These are phyloP conservation scores for Metarhizium brunneum DNA, from an alignment of 2,329 filamentous ascomycete species.

Conservation along the genomic window DNA sequence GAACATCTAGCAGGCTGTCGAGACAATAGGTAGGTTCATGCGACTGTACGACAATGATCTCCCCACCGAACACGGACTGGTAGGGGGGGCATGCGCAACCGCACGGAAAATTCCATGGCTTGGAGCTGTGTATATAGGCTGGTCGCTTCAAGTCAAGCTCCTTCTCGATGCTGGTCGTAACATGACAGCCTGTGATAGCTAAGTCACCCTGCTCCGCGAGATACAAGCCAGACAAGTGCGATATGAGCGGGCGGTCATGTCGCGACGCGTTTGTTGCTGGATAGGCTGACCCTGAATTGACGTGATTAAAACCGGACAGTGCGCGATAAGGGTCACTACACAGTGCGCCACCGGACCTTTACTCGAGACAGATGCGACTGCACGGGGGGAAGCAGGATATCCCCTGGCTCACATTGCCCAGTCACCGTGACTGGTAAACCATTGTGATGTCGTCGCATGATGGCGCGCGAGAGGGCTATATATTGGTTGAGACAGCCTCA, in stretches of 20 bases:
- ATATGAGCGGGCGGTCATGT: not conserved
- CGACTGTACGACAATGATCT: slow-evolving; percentile 1
- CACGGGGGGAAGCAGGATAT: not conserved
- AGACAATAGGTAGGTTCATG: not conserved
- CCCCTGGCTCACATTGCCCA: not conserved
- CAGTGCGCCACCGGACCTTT: not conserved
- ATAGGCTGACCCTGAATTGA: not conserved
- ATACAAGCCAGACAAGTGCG: not conserved
- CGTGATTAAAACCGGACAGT: not conserved
- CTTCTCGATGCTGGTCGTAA: not conserved
- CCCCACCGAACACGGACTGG: not conserved
- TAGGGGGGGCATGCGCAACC: not conserved
- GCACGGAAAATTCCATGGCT: not conserved
- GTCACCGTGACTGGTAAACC: too few relatives aligned
- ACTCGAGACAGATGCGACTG: not conserved
- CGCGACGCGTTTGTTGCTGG: not conserved
- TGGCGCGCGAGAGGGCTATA: too few relatives aligned
- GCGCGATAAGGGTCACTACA: not conserved
- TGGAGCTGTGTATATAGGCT: not conserved
- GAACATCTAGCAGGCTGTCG: not conserved
- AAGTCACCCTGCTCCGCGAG: not conserved
- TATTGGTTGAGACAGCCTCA: too few relatives aligned
- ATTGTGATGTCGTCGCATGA: too few relatives aligned
- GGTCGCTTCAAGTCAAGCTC: not conserved
- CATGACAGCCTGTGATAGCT: not conserved